Base-by-base conservation (phyloP, 140 eudicot species). In the Senecio squalidus region DNA sequence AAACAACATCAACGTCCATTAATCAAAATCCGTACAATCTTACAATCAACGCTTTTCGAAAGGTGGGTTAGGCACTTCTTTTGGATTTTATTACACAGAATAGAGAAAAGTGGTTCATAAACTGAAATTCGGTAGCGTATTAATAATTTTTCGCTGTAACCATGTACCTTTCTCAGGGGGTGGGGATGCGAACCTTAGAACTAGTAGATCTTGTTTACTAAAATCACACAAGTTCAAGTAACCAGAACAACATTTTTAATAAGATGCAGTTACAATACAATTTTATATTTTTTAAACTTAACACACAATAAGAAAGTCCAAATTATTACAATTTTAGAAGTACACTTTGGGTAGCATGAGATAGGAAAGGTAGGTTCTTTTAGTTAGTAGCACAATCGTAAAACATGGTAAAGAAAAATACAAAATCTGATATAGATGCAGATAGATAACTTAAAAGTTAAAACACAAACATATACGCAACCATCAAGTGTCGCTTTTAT, bases 1-100 rank as follows among this genome's bases (percentile, higher is more conserved):
- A 62, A 62, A 62, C 68, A 62, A 31, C 31, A 62, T 46, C 58
- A 46, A 62, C 24, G 21, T 47, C 3, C 22, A 21, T 48, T 33
- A 47, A 6, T 50, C 29, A 47, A 29, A 57, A 21, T 62, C 68
- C 47, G 33, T 62, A 33, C 68, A 31, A 30, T 14, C 47, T 62
- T 21, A 46, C 15, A 65, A 39, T 40, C 54, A 39, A 39, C 50
- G 39, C 27, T 24, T 25, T 26, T 41, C 40, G 22, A 43, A 41
- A 60, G 9, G 14, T 10, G 8, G 34, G 41, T 41, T 60, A 41
- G 54, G 66, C 53, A 16, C 13, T 18, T 24, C 26, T 43, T 41
- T 65, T 26, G 25, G 14, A 9, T 25, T 65, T 65, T 18, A 38
- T 38, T 52, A 30, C 44, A 30, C 17, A n/a, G 8, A 41, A 60